Evolutionary conservation across 495 filamentous ascomycete genomes (phyloP).

Genomic region (Diplogelasinospora grovesii): DNA sequence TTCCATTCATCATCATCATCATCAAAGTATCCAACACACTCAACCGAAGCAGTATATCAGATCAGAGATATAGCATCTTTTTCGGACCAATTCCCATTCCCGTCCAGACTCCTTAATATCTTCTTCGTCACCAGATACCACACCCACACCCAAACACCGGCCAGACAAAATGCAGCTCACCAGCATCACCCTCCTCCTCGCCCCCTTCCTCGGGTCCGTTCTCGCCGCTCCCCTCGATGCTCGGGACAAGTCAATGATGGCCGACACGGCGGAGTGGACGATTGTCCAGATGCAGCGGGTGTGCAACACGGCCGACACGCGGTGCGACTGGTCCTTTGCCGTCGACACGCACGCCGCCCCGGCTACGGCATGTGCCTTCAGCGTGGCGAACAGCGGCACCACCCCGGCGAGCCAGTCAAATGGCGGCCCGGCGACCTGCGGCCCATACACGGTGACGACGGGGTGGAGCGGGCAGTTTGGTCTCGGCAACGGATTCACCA

Average conservation of each 20-base stretch:
- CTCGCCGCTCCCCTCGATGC: constrained; percentile 23
- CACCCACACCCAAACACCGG: not conserved
- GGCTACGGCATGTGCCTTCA: constrained; percentile 40
- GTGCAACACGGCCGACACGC: constrained; percentile 40
- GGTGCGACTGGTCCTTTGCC: constrained; percentile 43
- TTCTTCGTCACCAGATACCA: no score
- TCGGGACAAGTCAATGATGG: constrained; percentile 35
- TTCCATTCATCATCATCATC: no score
- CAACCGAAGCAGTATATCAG: no score
- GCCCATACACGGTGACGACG: constrained; percentile 44
- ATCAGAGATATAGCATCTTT: no score
- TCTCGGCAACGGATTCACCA: constrained; percentile 46
- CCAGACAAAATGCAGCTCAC: constrained; percentile 8
- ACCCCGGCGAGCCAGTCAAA: constrained; percentile 33
- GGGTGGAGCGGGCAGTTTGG: constrained; percentile 54
- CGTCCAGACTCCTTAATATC: no score
- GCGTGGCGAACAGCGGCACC: constrained; percentile 7
- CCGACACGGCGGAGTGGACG: constrained; percentile 39
- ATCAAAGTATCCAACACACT: no score
- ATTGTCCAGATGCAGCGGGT: constrained; percentile 40
- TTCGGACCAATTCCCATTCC: not conserved
- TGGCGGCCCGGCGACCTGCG: constrained; percentile 37
- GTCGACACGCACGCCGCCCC: constrained; percentile 36
- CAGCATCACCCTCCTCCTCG: constrained; percentile 32
- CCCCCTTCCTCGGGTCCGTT: constrained; percentile 30